These are phyloP conservation scores for Boletus rufocinnamomeus DNA, from an alignment of 768 basidiomycete species.

Conservation along the genomic window DNA sequence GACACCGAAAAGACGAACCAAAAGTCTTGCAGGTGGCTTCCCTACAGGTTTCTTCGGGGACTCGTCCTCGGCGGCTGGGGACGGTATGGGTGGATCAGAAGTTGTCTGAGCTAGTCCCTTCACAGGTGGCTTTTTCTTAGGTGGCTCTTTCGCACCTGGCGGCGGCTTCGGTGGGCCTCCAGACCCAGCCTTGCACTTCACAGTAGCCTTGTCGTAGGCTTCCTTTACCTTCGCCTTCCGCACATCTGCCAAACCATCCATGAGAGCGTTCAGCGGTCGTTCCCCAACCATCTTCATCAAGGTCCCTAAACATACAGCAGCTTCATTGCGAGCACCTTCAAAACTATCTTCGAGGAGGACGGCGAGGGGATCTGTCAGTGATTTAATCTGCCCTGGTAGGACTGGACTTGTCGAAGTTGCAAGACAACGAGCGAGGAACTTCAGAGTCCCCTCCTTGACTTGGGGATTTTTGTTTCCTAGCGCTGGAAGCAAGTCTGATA, in stretches of 20 bases:
- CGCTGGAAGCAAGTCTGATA: constrained; percentile 77
- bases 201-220: constrained; percentile 87
- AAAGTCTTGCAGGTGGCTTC: constrained; percentile 53
- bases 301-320: constrained; percentile 84
- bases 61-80: constrained; percentile 26
- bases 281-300: constrained; percentile 98
- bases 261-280: constrained; percentile 79
- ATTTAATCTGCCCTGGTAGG: constrained; percentile 74
- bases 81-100: constrained; percentile 22
- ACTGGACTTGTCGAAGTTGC: constrained; percentile 69
- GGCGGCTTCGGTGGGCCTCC: constrained; percentile 48
- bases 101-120: constrained; percentile 30
- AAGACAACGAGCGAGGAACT: constrained; percentile 82
- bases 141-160: constrained; percentile 34
- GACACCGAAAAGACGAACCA: constrained; percentile 32
- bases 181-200: constrained; percentile 78
- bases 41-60: constrained; percentile 45
- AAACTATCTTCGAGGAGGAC: constrained; percentile 81
- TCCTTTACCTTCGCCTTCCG: constrained; percentile 93
- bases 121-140: constrained; percentile 39
- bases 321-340: constrained; percentile 86
- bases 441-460: constrained; percentile 90
- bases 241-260: constrained; percentile 85
- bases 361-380: constrained; percentile 75
- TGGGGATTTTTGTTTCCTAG: constrained; percentile 94